Evolutionary conservation across 2,329 filamentous ascomycete genomes (phyloP).

Genomic region (Pseudogymnoascus sp.): DNA sequence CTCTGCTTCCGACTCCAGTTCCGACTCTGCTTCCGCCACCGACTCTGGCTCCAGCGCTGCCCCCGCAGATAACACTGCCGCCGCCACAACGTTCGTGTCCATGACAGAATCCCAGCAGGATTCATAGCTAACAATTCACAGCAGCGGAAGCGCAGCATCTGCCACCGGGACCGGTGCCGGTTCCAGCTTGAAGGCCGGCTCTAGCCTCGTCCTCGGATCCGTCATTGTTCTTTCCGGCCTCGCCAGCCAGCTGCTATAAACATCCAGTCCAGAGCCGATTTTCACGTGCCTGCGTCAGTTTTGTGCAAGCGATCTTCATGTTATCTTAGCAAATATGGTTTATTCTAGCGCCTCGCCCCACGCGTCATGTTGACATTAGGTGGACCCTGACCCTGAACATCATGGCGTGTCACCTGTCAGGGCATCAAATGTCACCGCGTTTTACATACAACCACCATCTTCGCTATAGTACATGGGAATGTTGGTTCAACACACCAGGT

Average conservation of each 20-base stretch:
- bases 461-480: neutral
- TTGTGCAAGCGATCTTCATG: conserved; percentile 1
- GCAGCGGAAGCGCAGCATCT: neutral
- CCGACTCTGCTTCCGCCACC: conserved; percentile 9
- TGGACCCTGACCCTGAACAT: neutral
- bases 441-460: neutral
- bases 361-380: neutral
- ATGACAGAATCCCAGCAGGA: neutral
- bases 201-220: conserved; percentile 4
- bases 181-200: neutral
- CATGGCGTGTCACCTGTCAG: neutral
- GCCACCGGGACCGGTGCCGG: conserved; percentile 6
- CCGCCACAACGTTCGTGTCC: conserved; percentile 8
- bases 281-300: neutral
- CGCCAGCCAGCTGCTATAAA: conserved; percentile 8
- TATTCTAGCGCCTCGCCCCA: neutral
- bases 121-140: neutral
- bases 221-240: conserved; percentile 5
- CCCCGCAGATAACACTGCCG: conserved; percentile 10
- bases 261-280: neutral
- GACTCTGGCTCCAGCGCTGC: conserved; percentile 10
- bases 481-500: neutral
- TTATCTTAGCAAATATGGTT: neutral
- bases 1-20: conserved; percentile 10
- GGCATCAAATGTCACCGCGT: neutral